Conservation (phyloP, 352 stramenopile genomes). For the Phytophthora colocasiae region DNA sequence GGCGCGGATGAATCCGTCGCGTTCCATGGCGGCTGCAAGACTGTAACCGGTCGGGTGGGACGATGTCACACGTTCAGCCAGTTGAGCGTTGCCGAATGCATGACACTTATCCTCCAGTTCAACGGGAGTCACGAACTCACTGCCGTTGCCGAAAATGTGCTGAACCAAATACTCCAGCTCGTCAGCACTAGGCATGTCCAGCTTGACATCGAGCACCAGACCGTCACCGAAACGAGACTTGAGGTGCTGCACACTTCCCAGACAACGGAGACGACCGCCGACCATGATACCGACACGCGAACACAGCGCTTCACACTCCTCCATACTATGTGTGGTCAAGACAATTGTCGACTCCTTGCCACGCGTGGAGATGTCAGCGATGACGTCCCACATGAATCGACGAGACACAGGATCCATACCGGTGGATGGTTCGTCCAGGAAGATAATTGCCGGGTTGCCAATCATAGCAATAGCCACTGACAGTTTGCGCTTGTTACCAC, state of each 20-base stretch:
- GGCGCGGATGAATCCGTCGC: slow-evolving; percentile 51
- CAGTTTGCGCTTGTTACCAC: slow-evolving; percentile 87
- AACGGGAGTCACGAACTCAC: slow-evolving; percentile 44
- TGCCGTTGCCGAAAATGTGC: slow-evolving; percentile 24
- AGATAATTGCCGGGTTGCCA: slow-evolving; percentile 90
- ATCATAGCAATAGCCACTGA: slow-evolving; percentile 91
- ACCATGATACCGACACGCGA: slow-evolving; percentile 96
- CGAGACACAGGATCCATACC: slow-evolving; percentile 96
- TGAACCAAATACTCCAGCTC: slow-evolving; percentile 43
- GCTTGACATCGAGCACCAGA: slow-evolving; percentile 87
- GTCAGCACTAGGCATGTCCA: slow-evolving; percentile 29
- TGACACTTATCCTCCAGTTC: slow-evolving; percentile 50
- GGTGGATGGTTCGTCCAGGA: slow-evolving; percentile 93
- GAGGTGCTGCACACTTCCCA: slow-evolving; percentile 94
- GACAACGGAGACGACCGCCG: slow-evolving; percentile 72
- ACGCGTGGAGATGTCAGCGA: slow-evolving; percentile 77
- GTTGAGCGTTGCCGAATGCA: slow-evolving; percentile 43
- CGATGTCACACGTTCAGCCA: slow-evolving; percentile 50
- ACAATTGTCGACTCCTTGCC: slow-evolving; percentile 83
- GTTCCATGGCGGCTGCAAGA: slow-evolving; percentile 57
- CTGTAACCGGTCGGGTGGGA: slow-evolving; percentile 72
- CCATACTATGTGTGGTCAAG: slow-evolving; percentile 97
- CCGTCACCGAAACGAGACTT: slow-evolving; percentile 83
- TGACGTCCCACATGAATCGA: slow-evolving; percentile 94
- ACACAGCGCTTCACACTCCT: slow-evolving; percentile 95